Conservation (phyloP, 1,284 basidiomycete genomes). For the Malassezia nana region DNA sequence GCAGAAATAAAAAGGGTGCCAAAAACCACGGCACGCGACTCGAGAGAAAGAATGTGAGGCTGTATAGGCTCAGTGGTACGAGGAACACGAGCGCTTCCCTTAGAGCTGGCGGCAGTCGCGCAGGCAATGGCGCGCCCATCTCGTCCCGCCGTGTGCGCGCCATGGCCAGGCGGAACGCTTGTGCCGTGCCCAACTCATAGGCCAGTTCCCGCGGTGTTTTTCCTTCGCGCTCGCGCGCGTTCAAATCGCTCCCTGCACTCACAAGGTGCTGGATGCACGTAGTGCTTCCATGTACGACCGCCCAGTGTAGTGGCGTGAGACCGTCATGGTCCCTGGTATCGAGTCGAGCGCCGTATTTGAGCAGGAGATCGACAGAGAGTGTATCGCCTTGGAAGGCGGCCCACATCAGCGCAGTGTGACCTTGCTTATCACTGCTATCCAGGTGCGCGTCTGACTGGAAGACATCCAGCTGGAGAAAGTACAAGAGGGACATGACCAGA, state of each 20-base stretch:
- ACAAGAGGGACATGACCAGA: slow-evolving; percentile 83
- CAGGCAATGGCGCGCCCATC: slow-evolving; percentile 53
- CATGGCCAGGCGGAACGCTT: slow-evolving; percentile 75
- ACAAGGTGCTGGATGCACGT: slow-evolving; percentile 71
- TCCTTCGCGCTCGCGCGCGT: slow-evolving; percentile 69
- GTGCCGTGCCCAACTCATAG: slow-evolving; percentile 66
- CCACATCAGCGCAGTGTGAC: slow-evolving; percentile 97
- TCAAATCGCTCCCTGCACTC: slow-evolving; percentile 72
- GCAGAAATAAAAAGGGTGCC: slow-evolving; percentile 63
- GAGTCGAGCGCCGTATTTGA: slow-evolving; percentile 75
- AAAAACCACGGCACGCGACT: slow-evolving; percentile 79
- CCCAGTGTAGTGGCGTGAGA: slow-evolving; percentile 90
- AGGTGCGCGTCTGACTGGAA: slow-evolving; percentile 22
- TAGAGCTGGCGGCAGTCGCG: neutral
- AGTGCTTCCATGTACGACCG: slow-evolving; percentile 87
- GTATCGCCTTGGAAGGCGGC: slow-evolving; percentile 97
- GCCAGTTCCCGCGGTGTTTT: slow-evolving; percentile 92
- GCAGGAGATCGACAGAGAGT: slow-evolving; percentile 77
- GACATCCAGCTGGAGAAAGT: slow-evolving; percentile 71
- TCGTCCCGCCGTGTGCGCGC: slow-evolving; percentile 59
- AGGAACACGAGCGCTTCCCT: slow-evolving; percentile 57
- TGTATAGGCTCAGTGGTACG: slow-evolving; percentile 68
- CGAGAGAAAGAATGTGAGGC: slow-evolving; percentile 71
- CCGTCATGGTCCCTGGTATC: slow-evolving; percentile 69
- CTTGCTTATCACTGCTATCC: slow-evolving; percentile 61